Evolutionary conservation across 768 basidiomycete species (phyloP).

Genomic region (Kwoniella sp.): DNA sequence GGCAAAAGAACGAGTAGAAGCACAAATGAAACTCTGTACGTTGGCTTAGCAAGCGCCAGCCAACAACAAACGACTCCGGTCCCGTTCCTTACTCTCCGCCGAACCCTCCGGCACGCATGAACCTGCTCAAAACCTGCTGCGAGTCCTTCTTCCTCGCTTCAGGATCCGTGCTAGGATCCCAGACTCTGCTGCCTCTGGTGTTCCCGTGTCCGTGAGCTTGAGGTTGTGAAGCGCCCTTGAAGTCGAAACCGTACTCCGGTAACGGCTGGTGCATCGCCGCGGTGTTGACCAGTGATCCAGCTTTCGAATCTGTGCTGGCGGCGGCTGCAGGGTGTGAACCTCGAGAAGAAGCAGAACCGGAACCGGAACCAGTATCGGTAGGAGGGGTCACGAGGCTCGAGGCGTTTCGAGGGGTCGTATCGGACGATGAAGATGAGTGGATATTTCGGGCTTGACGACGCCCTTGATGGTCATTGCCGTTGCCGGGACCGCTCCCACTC

Average conservation of each 20-base stretch:
- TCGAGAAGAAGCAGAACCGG: too few species aligned
- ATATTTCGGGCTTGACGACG: not conserved
- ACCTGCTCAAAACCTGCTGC: constrained; percentile 80
- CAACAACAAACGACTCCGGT: not conserved
- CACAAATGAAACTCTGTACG: too few species aligned
- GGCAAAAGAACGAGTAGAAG: too few species aligned
- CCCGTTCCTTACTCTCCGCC: not conserved
- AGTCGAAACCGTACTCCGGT: constrained; percentile 24
- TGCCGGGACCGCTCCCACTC: not conserved
- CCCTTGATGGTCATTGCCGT: constrained; percentile 1
- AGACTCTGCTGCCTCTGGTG: constrained; percentile 60
- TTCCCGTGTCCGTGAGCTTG: constrained; percentile 1
- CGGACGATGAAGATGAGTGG: constrained; percentile 25
- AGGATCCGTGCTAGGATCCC: constrained; percentile 82
- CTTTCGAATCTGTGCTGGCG: not conserved
- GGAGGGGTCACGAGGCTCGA: constrained; percentile 20
- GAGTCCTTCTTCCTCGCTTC: constrained; percentile 84
- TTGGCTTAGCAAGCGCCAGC: too few species aligned
- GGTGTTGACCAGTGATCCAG: not conserved
- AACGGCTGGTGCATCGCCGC: constrained; percentile 4
- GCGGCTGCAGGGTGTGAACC: too few species aligned
- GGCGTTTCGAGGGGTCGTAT: constrained; percentile 49
- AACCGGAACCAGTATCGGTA: constrained; percentile 6
- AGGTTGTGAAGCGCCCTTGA: constrained; percentile 8
- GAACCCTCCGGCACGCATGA: constrained; percentile 62